These are phyloP conservation scores for Diaporthe aspalathi DNA, from an alignment of 2,329 filamentous ascomycete genomes.

Conservation along the genomic window DNA sequence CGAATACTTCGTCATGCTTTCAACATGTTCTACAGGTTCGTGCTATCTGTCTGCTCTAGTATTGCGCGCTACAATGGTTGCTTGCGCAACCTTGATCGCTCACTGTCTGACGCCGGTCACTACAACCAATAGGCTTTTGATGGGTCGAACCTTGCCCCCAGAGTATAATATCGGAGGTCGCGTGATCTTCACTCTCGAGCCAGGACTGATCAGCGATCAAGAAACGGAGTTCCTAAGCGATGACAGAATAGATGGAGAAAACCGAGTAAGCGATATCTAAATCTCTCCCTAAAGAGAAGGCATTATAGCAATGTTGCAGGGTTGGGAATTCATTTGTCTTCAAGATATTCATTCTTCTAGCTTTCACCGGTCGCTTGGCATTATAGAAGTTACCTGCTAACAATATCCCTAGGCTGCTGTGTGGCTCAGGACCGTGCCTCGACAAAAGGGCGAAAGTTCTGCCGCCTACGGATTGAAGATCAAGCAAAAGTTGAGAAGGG, in stretches of 20 bases:
- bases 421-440: neutral
- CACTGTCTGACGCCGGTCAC: too few species aligned
- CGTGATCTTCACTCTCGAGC: neutral
- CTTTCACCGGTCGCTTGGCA: neutral
- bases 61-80: neutral
- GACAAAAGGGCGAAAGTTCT: rapidly evolving
- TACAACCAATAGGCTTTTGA: neutral
- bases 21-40: slow-evolving; percentile 16
- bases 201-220: neutral
- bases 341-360: neutral
- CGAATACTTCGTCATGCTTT: slow-evolving; percentile 1
- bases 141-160: neutral
- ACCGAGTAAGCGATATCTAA: neutral
- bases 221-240: neutral
- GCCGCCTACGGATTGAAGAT: neutral
- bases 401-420: neutral
- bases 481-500: neutral
- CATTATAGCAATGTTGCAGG: neutral
- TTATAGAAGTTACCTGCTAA: neutral
- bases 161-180: slow-evolving; percentile 9
- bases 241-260: neutral
- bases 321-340: neutral
- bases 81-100: neutral
- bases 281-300: neutral
- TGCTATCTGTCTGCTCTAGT: neutral